A percentile compares a stretch with the other conserved stretches of the same genome.
Evolutionary conservation across 306 rosid species (phyloP).

Genomic region (Acacia confusa): DNA sequence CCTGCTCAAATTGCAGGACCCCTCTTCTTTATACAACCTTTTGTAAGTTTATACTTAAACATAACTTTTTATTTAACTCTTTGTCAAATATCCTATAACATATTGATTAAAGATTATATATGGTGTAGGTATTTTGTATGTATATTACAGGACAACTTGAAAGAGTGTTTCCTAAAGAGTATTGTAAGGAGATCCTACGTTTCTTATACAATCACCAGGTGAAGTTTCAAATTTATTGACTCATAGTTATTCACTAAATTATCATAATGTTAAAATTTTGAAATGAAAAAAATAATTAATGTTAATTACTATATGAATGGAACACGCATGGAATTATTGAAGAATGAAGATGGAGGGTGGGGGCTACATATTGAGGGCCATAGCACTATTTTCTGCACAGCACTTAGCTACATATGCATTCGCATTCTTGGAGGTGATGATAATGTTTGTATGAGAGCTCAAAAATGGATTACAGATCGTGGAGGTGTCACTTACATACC

Average conservation of each 20-base stretch:
- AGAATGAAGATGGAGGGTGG: conserved; percentile 93
- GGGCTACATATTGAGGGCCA: conserved; percentile 79
- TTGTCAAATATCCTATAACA: background rate
- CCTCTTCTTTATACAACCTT: conserved; percentile 68
- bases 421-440: conserved; percentile 66
- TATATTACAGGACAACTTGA: conserved; percentile 68
- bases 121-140: conserved; percentile 53
- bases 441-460: conserved; percentile 63
- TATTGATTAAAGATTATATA: background rate
- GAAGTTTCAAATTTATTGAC: background rate
- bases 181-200: conserved; percentile 69
- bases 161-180: conserved; percentile 40
- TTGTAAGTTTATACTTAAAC: conserved; percentile 26
- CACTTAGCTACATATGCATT: conserved; percentile 60
- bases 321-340: background rate
- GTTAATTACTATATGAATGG: background rate
- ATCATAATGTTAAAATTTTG: background rate
- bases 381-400: conserved; percentile 71
- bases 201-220: conserved; percentile 71
- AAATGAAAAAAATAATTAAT: background rate
- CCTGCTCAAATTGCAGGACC: conserved; percentile 81
- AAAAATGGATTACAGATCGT: conserved; percentile 74
- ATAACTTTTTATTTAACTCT: background rate
- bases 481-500: conserved; percentile 61
- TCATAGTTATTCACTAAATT: background rate